These are phyloP conservation scores for Postia placenta DNA, from an alignment of 768 basidiomycete genomes.

Conservation along the genomic window DNA sequence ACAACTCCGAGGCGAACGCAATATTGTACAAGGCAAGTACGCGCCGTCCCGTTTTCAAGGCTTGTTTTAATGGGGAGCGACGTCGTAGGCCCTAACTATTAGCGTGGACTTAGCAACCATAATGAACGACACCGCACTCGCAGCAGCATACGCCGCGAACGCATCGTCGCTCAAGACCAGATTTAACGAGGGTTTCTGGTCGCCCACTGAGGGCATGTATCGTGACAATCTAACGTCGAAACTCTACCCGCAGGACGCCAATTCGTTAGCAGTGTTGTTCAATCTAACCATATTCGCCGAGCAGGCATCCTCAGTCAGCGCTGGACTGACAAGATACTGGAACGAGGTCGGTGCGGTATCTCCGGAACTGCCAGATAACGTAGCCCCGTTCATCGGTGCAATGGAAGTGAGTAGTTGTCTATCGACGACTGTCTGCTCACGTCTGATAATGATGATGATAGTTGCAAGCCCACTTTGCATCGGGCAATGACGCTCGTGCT, in stretches of 20 bases:
- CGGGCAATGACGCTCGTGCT: conserved; percentile 45
- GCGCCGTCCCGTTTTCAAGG: not conserved
- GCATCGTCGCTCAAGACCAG: conserved; percentile 41
- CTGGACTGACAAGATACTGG: conserved; percentile 46
- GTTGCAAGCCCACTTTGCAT: conserved; percentile 54
- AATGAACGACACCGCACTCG: conserved; percentile 30
- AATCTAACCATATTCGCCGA: conserved; percentile 38
- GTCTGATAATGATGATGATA: conserved; percentile 16
- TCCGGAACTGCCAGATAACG: conserved; percentile 53
- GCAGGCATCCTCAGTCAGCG: conserved; percentile 37
- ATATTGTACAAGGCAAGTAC: conserved; percentile 39
- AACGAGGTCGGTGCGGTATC: conserved; percentile 45
- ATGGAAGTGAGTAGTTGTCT: conserved; percentile 37
- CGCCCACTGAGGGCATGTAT: conserved; percentile 41
- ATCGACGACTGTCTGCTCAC: no score
- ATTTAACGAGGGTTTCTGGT: conserved; percentile 51
- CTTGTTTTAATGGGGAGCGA: not conserved
- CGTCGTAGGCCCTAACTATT: conserved; percentile 39
- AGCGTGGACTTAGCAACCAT: conserved; percentile 37
- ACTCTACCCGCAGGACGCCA: conserved; percentile 51
- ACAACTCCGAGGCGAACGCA: conserved; percentile 52
- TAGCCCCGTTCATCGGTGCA: conserved; percentile 53
- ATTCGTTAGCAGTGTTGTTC: conserved; percentile 48
- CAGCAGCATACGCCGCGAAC: conserved; percentile 34
- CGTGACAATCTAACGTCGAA: conserved; percentile 49